These are phyloP conservation scores for Aspergillus incahuasiensis DNA, from an alignment of 495 filamentous ascomycete genomes.

Conservation along the genomic window DNA sequence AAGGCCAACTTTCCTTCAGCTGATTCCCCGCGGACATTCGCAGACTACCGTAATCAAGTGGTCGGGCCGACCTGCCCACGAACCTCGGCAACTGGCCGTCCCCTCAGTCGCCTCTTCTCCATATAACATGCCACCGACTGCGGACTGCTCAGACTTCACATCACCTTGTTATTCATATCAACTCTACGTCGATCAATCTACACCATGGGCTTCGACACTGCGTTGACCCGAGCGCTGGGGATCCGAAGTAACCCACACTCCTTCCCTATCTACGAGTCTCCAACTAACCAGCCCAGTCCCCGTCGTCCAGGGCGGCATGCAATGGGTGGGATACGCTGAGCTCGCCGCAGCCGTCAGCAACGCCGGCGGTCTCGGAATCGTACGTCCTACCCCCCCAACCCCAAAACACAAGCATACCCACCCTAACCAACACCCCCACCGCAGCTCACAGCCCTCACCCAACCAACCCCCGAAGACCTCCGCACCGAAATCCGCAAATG, in stretches of 20 bases:
- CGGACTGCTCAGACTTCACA: too few relatives aligned
- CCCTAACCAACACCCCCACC: constrained; percentile 9
- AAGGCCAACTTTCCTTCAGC: too few relatives aligned
- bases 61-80: constrained; percentile 14
- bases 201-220: constrained; percentile 87
- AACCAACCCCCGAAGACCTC: constrained; percentile 87
- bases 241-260: constrained; percentile 57
- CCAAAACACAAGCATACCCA: too few relatives aligned
- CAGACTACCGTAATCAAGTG: too few relatives aligned
- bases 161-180: not conserved
- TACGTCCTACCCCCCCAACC: too few relatives aligned
- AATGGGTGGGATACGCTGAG: constrained; percentile 86
- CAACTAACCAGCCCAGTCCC: constrained; percentile 55
- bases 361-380: constrained; percentile 88
- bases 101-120: constrained; percentile 29
- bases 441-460: constrained; percentile 86
- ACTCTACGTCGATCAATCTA: not conserved
- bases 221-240: constrained; percentile 81
- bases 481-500: constrained; percentile 89
- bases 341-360: constrained; percentile 92
- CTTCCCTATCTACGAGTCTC: not conserved
- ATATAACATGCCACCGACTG: too few relatives aligned
- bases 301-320: constrained; percentile 97
- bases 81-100: constrained; percentile 34
- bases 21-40: too few relatives aligned